Evolutionary conservation across 495 filamentous ascomycete genomes (phyloP), one percentile per base, ranked within the genome.

Genomic region (Tuber umbilicatum): DNA sequence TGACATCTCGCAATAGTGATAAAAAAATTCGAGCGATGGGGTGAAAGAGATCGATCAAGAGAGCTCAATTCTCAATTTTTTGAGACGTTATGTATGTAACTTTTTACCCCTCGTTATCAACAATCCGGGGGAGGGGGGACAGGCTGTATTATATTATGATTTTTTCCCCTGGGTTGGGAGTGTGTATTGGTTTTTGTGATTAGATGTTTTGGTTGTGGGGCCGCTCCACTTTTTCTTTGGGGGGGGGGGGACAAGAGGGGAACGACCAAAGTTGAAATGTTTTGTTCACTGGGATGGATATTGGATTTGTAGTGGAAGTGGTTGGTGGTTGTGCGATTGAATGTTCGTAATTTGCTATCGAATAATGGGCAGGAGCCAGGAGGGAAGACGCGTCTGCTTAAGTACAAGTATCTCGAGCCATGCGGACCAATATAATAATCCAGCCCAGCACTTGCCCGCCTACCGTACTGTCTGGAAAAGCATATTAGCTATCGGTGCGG

Each of bases 1-100:
- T 38, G 80, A 82, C 81, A 82, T 82, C 17, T 71, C 43, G 41
- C 60, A 69, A 45, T 40, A 19, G 39, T 45, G 69, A 67, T 71
- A 74, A 64, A 60, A 35, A 60, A 19, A 64, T 64, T 55, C 4
- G 27, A 64, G 27, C 55, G 27, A 35, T 35, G 55, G 55, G 55
- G 35, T 64, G 55, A 35, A 4, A 60, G 50, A 64, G 55, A 31
- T 31, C 50, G 55, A 35, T 17, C n/a, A 27, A 35, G 55, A 64
- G 12, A 64, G 14, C 55, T 35, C 55, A 64, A 64, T 64, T 64
- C 55, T 64, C 31, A 31, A 64, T 17, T 35, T 64, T 64, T 55
- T 27, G 50, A 60, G 55, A 64, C 17, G 17, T 35, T 64, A 64
- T 35, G 55, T 64, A 35, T 64, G 27, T 19, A 31, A 6, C 55